Evolutionary conservation across 2,329 filamentous ascomycete genomes (phyloP), one percentile per base, ranked within the genome.

Genomic region (Fusarium stilboides): DNA sequence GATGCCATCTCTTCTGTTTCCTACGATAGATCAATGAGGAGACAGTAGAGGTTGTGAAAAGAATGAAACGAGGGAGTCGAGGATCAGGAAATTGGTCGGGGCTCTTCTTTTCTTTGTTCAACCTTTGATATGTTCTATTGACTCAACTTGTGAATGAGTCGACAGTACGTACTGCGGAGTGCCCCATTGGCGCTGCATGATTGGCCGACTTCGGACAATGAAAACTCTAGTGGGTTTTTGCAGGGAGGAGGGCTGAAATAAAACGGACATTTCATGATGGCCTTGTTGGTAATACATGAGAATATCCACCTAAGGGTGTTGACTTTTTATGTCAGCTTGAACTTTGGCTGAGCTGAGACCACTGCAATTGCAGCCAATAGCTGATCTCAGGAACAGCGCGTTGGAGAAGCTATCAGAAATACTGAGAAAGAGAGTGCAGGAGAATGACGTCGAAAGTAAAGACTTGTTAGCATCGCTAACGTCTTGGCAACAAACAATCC

Each of bases 1-100:
- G 77, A 73, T 20, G 78, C 71, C 80, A 82, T 82, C 20, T 44
- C 20, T 5, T 17, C 34, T n/a, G 1, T 8, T 28, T 39, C 56
- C 42, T 40, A 26, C 14, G 7, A 20, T 26, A 20, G 37, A 13
- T 17, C 10, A 13, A n/a, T 44, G 31, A 8, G 17, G 31, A 7
- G 8, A 31, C 8, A 50, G 34, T 36, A 14, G 53, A 14, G 53
- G 1, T 13, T 26, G n/a, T 22, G 24, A 8, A 19, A 47, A 8
- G 47, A 44, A 22, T 19, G 28, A 37, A 24, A 33, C 12, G 39
- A 36, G 50, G n/a, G 26, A 46, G 24, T 19, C 46, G 24, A 44
- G 49, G 39, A n/a, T 5, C n/a, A 39, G 14, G 26, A 47, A 68
- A 63, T 57, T 24, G 37, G 20, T 34, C n/a, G 53, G 28, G 28